Evolutionary conservation across 83 land plant species (phyloP), one percentile per base, ranked within the genome.

Genomic region (Diphasiastrum complanatum): DNA sequence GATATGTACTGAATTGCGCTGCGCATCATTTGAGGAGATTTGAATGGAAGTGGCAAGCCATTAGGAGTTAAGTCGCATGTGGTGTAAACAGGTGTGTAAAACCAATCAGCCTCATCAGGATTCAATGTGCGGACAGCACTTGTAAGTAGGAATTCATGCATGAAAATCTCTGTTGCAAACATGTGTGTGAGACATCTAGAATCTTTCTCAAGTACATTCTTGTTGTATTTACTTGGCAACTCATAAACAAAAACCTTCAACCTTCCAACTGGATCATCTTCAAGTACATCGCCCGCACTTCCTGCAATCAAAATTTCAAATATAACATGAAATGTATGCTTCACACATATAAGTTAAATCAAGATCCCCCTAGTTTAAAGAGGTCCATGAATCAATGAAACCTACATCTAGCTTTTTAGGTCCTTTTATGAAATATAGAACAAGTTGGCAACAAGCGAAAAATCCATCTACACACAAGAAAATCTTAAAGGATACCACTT

Each of bases 31-130:
- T n/a, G n/a, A n/a, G n/a, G n/a, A n/a, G n/a, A n/a, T n/a, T n/a
- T n/a, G n/a, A n/a, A 55, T 11, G 59, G 59, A 31, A 55, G 35
- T 30, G 59, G 59, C 35, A 55, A 55, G 16, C 59, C 59, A 55
- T 55, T 55, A 16, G 38, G 59, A 0, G 59, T 55, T 14, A 55
- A 30, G 19, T 55, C 59, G 19, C 59, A 55, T 0, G 59, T 55
- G 11, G 59, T 55, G 19, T 55, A 55, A 5, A 55, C 59, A 12
- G 59, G 59, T 26, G 59, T 55, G 27, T 27, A 55, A 1, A 55
- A 55, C 59, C 59, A 55, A 27, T 55, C 59, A 27, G 59, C 59
- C 19, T 55, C 59, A 11, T 55, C 59, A 55, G 59, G 59, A 30
- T 55, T 55, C 11, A 55, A 35, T 26, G 59, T 55, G 11, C 59